Evolutionary conservation across 2,329 filamentous ascomycete species (phyloP).

Genomic region (Alternaria brassicae): DNA sequence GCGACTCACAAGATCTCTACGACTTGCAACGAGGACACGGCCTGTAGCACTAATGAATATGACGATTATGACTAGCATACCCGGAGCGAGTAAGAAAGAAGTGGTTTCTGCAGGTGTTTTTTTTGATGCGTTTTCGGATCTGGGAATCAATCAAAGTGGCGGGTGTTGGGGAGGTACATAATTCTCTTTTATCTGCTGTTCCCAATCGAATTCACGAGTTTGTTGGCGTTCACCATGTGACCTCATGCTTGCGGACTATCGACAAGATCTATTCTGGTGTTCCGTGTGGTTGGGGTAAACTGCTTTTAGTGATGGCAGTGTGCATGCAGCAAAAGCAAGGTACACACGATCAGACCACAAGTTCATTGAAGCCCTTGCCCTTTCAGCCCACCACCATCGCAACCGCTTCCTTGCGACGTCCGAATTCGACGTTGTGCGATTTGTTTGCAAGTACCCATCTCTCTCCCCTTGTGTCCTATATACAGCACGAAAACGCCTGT

Average conservation of each 20-base stretch:
- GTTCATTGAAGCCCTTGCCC: slow-evolving; percentile 9
- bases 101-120: slow-evolving; percentile 23
- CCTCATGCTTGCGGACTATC: background rate
- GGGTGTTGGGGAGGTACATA: slow-evolving; percentile 10
- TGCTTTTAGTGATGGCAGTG: slow-evolving; percentile 6
- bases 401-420: background rate
- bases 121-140: slow-evolving; percentile 10
- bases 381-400: background rate
- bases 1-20: slow-evolving; percentile 38
- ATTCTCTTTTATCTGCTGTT: slow-evolving; percentile 12
- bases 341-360: slow-evolving; percentile 11
- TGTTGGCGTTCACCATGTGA: slow-evolving; percentile 7
- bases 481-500: background rate
- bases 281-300: background rate
- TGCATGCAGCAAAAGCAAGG: slow-evolving; percentile 11
- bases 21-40: slow-evolving; percentile 29
- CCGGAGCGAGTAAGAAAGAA: slow-evolving; percentile 35
- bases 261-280: slow-evolving; percentile 3
- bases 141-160: slow-evolving; percentile 6
- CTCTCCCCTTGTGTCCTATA: background rate
- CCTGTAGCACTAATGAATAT: slow-evolving; percentile 43
- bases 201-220: slow-evolving; percentile 5
- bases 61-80: slow-evolving; percentile 48
- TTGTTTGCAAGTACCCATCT: background rate
- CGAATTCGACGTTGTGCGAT: background rate